Percentiles rank a stretch among this genome's conserved stretches.
phyloP scores from a whole-genome alignment of 805 yeast species.

The Wickerhamomyces bisporus region DNA sequence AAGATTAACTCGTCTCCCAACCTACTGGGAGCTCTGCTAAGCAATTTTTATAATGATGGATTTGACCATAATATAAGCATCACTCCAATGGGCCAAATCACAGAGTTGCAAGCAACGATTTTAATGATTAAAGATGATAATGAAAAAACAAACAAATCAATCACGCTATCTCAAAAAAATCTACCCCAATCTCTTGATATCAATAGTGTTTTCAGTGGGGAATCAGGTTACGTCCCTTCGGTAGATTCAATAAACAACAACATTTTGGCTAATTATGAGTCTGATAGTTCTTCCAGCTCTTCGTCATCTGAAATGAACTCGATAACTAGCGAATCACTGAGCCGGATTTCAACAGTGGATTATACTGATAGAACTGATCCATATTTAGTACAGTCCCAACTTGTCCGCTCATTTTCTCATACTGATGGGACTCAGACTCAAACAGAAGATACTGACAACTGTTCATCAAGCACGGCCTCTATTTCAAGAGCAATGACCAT shows the following conservation, averaged over 20 bases:
- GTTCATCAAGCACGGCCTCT: slow-evolving; percentile 2
- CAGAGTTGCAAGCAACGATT: slow-evolving; percentile 4
- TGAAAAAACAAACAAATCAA: neutral
- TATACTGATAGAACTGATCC: too few species aligned
- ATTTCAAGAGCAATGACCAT: neutral
- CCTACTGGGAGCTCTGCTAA: slow-evolving; percentile 2
- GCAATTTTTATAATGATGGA: slow-evolving; percentile 2
- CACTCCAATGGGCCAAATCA: slow-evolving; percentile 7
- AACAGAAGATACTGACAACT: slow-evolving; percentile 5
- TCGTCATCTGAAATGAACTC: neutral
- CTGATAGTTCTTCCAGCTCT: neutral
- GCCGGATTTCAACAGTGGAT: neutral
- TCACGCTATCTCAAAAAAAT: neutral
- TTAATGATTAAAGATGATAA: slow-evolving; percentile 4
- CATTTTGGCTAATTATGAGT: neutral
- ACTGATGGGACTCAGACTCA: too few species aligned
- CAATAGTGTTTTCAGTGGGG: slow-evolving; percentile 6
- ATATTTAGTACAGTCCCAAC: slow-evolving; percentile 4
- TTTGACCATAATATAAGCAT: slow-evolving; percentile 2
- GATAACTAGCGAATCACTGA: neutral
- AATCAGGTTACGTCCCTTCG: slow-evolving; percentile 15
- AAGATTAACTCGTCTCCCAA: slow-evolving; percentile 4
- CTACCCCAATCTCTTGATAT: neutral
- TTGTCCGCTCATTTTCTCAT: too few species aligned
- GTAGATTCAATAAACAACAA: neutral